phyloP scores from a whole-genome alignment of 345 rosid genomes.

The Erucastrum elatum region DNA sequence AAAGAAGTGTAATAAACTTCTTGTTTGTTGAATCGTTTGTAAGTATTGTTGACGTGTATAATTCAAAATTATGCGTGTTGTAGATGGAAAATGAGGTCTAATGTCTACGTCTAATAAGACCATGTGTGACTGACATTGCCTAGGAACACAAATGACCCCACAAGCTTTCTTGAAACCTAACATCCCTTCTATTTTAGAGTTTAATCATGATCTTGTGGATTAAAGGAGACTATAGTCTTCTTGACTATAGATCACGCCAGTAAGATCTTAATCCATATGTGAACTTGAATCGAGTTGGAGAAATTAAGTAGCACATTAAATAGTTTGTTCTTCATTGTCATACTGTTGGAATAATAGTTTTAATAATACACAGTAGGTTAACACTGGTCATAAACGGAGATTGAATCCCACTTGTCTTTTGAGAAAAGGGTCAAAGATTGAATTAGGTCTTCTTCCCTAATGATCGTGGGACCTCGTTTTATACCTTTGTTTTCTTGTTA shows the following conservation, averaged over 20 bases:
- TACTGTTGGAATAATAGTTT: neutral
- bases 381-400: neutral
- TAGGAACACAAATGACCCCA: conserved; percentile 1
- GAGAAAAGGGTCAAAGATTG: neutral
- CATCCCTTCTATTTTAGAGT: neutral
- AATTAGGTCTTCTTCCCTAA: neutral
- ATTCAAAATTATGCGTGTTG: neutral
- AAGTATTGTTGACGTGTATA: neutral
- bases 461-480: neutral
- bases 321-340: neutral
- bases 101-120: neutral
- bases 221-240: neutral
- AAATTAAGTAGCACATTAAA: neutral
- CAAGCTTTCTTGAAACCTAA: neutral
- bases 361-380: neutral
- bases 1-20: neutral
- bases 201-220: neutral
- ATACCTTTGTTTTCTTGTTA: neutral
- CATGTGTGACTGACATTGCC: neutral
- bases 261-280: neutral
- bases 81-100: neutral
- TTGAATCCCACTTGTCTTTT: neutral
- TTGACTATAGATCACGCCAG: neutral
- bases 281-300: neutral
- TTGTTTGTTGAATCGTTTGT: neutral